Base-by-base conservation (phyloP, 495 filamentous ascomycete species). In the Aspergillus campestris region DNA sequence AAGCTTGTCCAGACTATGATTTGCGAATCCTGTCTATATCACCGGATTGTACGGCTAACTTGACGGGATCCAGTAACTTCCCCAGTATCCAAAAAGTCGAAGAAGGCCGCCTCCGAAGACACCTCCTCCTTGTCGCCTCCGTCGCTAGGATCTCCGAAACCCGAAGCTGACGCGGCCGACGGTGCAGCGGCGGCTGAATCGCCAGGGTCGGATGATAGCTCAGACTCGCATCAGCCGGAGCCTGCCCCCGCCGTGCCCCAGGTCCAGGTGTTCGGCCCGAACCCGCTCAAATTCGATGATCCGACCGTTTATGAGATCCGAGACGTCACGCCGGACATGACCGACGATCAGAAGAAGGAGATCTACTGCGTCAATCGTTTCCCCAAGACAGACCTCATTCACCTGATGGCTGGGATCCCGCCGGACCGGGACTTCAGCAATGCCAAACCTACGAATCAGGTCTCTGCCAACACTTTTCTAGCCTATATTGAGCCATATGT, bases 401-500 rank as follows among this genome's bases (percentile, higher is more conserved):
- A 94, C 52, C 76, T 91, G 50, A 92, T 94, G 52, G 84, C 89
- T 32, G 94, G 92, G 36, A 81, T 83, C 13, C 81, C 88, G 4
- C 92, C 92, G 2, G 89, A 97, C 60, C 86, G 84, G 59, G 94
- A 99, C 64, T 96, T 94, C 52, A 94, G 86, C 53, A 95, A 83
- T 53, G 83, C 89, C 11, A 97, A 99, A 59, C 89, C 91, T 7
- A 81, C 81, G 7, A 94, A 91, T 50, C 94, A 97, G 65, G 92
- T 95, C 60, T 87, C 81, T 60, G 87, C 88, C 47, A 84, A 81
- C 50, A 94, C 89, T 9, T 99, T 97, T 60, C 80, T 81, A 10
- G 79, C 82, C 14, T 95, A 87, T 56, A 75, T 91, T 41, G 94
- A 99, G 29, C 86, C 91, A 0, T 96, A 85, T 67, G 88, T 95